These are phyloP conservation scores for Euphorbia tirucalli DNA, from an alignment of 345 rosid genomes.

Conservation along the genomic window DNA sequence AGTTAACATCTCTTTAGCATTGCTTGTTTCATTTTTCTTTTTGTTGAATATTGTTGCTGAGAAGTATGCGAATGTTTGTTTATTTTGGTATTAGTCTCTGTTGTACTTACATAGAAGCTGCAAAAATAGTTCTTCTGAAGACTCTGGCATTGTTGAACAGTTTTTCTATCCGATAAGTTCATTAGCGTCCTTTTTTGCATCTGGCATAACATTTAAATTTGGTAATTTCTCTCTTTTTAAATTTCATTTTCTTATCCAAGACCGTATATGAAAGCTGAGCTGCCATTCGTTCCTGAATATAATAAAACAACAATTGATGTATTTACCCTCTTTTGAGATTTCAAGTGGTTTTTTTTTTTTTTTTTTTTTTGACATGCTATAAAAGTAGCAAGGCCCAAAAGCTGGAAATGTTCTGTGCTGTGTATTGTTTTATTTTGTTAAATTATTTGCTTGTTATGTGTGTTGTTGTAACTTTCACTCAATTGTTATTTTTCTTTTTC, in stretches of 20 bases:
- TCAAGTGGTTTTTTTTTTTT: no score
- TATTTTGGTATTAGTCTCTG: neutral
- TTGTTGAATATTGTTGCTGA: neutral
- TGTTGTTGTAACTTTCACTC: neutral
- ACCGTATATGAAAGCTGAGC: neutral
- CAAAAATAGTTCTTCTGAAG: neutral
- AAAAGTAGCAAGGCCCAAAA: neutral
- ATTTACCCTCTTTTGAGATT: neutral
- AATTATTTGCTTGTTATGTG: neutral
- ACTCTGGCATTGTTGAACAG: neutral
- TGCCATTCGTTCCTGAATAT: neutral
- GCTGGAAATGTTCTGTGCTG: neutral
- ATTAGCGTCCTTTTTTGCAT: neutral
- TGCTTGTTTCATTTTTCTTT: neutral
- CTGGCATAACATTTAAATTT: neutral
- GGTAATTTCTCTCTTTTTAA: neutral
- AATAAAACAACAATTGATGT: neutral
- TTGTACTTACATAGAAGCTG: neutral
- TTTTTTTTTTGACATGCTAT: neutral
- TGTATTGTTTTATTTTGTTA: neutral
- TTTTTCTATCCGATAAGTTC: neutral
- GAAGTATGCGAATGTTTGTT: neutral
- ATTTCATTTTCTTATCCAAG: neutral
- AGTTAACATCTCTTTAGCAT: conserved; percentile 40
- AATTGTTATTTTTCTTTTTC: neutral